A percentile compares a stretch with the other conserved stretches of the same genome.
phyloP scores from a whole-genome alignment of 2,329 filamentous ascomycete species.

The Podosphaera aphanis region DNA sequence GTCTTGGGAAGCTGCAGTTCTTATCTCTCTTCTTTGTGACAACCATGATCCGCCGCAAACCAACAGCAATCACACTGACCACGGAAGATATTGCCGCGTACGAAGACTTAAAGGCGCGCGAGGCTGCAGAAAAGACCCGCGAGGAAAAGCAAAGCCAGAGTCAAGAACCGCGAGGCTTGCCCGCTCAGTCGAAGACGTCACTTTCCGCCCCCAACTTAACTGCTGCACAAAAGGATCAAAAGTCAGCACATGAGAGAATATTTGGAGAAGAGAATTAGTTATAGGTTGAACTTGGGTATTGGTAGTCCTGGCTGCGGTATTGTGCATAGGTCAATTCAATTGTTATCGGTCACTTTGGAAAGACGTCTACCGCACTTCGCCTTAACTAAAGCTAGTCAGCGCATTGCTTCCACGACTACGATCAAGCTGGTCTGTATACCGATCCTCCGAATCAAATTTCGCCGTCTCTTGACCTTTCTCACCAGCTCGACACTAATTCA shows the following conservation, averaged over 20 bases:
- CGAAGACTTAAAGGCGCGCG: slow-evolving; percentile 33
- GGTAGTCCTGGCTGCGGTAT: background rate
- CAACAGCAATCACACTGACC: slow-evolving; percentile 45
- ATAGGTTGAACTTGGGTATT: background rate
- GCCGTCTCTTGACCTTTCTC: background rate
- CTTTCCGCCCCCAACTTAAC: background rate
- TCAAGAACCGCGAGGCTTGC: slow-evolving; percentile 1
- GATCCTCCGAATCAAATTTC: background rate
- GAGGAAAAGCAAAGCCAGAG: slow-evolving; percentile 6
- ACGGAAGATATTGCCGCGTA: slow-evolving; percentile 47
- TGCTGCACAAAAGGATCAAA: background rate
- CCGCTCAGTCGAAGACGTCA: background rate
- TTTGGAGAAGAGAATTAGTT: background rate
- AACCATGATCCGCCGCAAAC: slow-evolving; percentile 41
- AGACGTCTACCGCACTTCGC: background rate
- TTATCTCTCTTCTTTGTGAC: background rate
- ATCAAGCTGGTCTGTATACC: background rate
- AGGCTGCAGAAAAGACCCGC: slow-evolving; percentile 7
- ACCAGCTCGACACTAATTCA: background rate
- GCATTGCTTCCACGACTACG: background rate
- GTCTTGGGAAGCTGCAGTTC: background rate
- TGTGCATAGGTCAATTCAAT: background rate
- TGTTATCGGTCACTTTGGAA: no score
- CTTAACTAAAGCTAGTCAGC: background rate
- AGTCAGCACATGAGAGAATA: background rate